Percentiles rank a stretch among this genome's conserved stretches.
Evolutionary conservation across 2,329 filamentous ascomycete species (phyloP).

Genomic region (Aspergillus melleus): DNA sequence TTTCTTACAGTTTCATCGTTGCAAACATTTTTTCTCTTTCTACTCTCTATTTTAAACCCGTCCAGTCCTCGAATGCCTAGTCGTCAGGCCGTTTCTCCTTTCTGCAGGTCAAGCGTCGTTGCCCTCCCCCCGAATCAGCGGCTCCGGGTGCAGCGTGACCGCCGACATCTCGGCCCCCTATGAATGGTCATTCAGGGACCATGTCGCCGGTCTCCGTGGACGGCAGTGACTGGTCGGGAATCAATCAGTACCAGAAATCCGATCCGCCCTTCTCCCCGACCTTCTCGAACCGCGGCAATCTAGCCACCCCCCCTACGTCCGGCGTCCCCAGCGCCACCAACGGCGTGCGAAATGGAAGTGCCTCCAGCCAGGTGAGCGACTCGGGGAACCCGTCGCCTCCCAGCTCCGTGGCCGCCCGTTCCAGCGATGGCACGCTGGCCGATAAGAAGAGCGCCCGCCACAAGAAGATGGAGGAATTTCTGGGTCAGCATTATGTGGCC

Average conservation of each 20-base stretch:
- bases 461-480: conserved; percentile 63
- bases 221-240: conserved; percentile 77
- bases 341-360: conserved; percentile 32
- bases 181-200: conserved; percentile 73
- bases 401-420: conserved; percentile 72
- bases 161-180: conserved; percentile 40
- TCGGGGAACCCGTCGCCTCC: conserved; percentile 73
- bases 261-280: conserved; percentile 46
- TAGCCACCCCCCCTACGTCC: conserved; percentile 70
- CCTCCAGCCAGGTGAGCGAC: conserved; percentile 28
- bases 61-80: conserved; percentile 17
- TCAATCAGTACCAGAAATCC: conserved; percentile 63
- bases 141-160: conserved; percentile 4
- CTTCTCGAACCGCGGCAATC: conserved; percentile 51
- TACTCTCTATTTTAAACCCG: neutral
- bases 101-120: conserved; percentile 5
- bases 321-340: conserved; percentile 61
- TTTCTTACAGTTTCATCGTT: neutral
- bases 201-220: conserved; percentile 79
- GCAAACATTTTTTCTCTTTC: neutral
- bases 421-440: conserved; percentile 73
- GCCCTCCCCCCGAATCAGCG: conserved; percentile 1
- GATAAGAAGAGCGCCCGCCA: conserved; percentile 63
- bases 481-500: conserved; percentile 78
- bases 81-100: conserved; percentile 1